Evolutionary conservation across 2,329 filamentous ascomycete genomes (phyloP).

Genomic region (Cytospora mali): DNA sequence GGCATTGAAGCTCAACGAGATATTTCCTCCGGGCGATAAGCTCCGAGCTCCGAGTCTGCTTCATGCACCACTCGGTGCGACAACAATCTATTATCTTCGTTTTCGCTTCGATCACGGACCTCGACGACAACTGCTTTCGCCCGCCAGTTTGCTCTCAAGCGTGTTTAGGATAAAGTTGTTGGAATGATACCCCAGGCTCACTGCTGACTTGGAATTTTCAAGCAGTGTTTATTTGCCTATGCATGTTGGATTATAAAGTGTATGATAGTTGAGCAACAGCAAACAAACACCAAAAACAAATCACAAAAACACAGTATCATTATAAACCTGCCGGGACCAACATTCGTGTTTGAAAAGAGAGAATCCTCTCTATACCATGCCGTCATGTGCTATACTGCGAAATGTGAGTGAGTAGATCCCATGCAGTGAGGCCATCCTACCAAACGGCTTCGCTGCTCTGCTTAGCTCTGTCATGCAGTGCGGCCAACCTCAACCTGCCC

Average conservation of each 20-base stretch:
- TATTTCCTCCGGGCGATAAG: not conserved
- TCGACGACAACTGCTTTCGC: not conserved
- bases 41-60: not conserved
- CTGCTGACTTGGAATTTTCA: not conserved
- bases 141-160: not conserved
- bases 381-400: too few relatives aligned
- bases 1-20: not conserved
- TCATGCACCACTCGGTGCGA: not conserved
- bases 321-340: not conserved
- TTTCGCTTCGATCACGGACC: not conserved
- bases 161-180: not conserved
- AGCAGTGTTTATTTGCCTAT: not conserved
- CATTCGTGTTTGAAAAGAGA: not conserved
- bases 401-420: too few relatives aligned
- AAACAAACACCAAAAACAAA: not conserved
- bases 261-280: not conserved
- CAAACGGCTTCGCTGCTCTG: too few relatives aligned
- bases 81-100: not conserved
- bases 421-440: too few relatives aligned
- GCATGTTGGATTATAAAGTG: not conserved
- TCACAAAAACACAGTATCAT: not conserved
- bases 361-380: too few relatives aligned
- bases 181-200: slow-evolving; percentile 2
- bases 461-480: too few relatives aligned
- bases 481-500: too few relatives aligned